Evolutionary conservation across 1,284 basidiomycete species (phyloP).

Genomic region (Microbotryum violaceum): DNA sequence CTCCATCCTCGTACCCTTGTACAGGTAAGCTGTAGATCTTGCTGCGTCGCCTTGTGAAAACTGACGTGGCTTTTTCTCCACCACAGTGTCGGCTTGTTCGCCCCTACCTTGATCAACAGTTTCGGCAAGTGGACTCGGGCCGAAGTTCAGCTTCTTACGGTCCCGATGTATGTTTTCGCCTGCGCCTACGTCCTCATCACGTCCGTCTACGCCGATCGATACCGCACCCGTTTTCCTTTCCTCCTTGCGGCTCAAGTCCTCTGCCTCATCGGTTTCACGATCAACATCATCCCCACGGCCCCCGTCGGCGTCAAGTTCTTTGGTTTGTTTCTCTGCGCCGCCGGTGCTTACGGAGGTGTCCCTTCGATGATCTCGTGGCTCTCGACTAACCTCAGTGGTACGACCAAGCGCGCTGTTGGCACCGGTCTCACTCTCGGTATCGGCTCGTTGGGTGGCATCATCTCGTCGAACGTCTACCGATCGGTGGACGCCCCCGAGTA

Average conservation of each 20-base stretch:
- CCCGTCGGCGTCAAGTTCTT: neutral
- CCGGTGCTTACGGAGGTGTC: conserved; percentile 3
- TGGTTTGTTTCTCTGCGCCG: neutral
- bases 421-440: conserved; percentile 2
- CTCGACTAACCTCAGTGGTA: neutral
- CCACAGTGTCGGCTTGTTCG: neutral
- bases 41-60: neutral
- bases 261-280: conserved; percentile 1
- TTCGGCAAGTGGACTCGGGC: neutral
- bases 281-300: neutral
- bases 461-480: neutral
- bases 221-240: neutral
- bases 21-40: neutral
- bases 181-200: neutral
- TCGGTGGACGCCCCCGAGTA: neutral
- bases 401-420: neutral
- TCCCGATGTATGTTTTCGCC: conserved; percentile 1
- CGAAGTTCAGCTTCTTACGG: conserved; percentile 1
- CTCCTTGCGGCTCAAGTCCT: conserved; percentile 1
- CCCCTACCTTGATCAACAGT: neutral
- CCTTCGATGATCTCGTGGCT: conserved; percentile 3
- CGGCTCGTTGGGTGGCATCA: conserved; percentile 1
- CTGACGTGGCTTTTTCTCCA: neutral
- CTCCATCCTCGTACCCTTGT: conserved; percentile 1
- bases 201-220: neutral